These are phyloP conservation scores for Mucor lusitanicus DNA, from an alignment of 371 early-diverging fungal species.

Conservation along the genomic window DNA sequence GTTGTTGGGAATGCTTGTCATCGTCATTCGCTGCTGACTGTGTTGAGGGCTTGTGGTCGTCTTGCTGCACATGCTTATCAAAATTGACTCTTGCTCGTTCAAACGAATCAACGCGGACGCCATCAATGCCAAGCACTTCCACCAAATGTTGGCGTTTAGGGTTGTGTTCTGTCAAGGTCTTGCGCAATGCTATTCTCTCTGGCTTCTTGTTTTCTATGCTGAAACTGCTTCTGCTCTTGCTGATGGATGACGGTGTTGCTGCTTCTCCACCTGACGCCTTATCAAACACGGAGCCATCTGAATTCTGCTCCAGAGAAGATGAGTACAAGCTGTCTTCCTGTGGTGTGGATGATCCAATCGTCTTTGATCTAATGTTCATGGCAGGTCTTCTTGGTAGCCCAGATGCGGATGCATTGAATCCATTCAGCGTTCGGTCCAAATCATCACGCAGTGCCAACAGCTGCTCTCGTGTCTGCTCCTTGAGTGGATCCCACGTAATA, in stretches of 20 bases:
- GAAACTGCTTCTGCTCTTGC: neutral
- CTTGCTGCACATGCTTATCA: neutral
- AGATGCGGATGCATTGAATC: neutral
- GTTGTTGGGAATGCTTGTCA: neutral
- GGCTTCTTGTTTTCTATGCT: neutral
- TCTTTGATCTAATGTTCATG: constrained; percentile 12
- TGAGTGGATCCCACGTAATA: constrained; percentile 37
- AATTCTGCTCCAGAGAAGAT: constrained; percentile 8
- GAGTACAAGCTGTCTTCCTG: neutral
- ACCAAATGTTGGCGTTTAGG: constrained; percentile 36
- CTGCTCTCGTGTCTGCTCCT: constrained; percentile 29
- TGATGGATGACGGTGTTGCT: neutral
- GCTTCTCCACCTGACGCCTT: neutral
- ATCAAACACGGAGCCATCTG: constrained; percentile 8
- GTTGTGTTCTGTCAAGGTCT: constrained; percentile 13
- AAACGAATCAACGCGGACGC: constrained; percentile 29
- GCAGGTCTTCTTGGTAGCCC: constrained; percentile 4
- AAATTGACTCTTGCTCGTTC: constrained; percentile 6
- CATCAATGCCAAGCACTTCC: constrained; percentile 48
- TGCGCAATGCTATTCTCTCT: constrained; percentile 3
- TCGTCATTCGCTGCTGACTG: neutral
- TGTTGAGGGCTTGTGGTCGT: neutral
- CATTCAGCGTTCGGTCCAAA: constrained; percentile 17
- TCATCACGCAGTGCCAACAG: constrained; percentile 30
- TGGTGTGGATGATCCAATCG: neutral